These are phyloP conservation scores for Ceratobasidium theobromae DNA, from an alignment of 1,284 basidiomycete species.

Conservation along the genomic window DNA sequence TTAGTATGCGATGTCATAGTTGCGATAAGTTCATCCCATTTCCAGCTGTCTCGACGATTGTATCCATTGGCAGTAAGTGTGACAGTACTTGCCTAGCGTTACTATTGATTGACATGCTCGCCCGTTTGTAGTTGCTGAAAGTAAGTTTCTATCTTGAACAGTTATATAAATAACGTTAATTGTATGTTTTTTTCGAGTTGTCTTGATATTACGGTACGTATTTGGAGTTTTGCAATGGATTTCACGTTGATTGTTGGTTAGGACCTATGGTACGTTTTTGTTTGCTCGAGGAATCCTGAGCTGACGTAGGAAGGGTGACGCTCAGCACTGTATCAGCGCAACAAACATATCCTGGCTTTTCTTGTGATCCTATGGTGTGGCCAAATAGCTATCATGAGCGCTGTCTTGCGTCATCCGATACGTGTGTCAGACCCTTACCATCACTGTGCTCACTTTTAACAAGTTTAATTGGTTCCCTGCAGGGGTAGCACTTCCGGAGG, in stretches of 20 bases:
- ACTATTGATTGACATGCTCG: neutral
- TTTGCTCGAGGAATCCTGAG: neutral
- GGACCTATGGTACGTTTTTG: slow-evolving; percentile 16
- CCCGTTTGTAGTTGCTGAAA: slow-evolving; percentile 10
- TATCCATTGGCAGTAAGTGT: slow-evolving; percentile 19
- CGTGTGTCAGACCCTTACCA: neutral
- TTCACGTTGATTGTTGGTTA: neutral
- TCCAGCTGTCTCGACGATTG: slow-evolving; percentile 4
- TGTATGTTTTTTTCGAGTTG: neutral
- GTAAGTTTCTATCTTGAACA: neutral
- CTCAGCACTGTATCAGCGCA: slow-evolving; percentile 23
- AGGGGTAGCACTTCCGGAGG: slow-evolving; percentile 15
- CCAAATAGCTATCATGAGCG: slow-evolving; percentile 17
- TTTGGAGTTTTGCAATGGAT: neutral
- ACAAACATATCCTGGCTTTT: neutral
- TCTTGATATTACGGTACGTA: slow-evolving; percentile 19
- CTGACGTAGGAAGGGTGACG: neutral
- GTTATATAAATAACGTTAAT: neutral
- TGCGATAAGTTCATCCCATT: slow-evolving; percentile 11
- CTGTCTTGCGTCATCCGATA: neutral
- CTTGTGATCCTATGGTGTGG: slow-evolving; percentile 4
- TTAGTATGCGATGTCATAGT: neutral
- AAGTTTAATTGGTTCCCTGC: neutral
- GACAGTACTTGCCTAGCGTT: neutral
- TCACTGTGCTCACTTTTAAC: neutral